Percentiles rank a stretch among this genome's conserved stretches.
Conservation (phyloP, 768 basidiomycete genomes). For the Peribolospora kevripleyi region DNA sequence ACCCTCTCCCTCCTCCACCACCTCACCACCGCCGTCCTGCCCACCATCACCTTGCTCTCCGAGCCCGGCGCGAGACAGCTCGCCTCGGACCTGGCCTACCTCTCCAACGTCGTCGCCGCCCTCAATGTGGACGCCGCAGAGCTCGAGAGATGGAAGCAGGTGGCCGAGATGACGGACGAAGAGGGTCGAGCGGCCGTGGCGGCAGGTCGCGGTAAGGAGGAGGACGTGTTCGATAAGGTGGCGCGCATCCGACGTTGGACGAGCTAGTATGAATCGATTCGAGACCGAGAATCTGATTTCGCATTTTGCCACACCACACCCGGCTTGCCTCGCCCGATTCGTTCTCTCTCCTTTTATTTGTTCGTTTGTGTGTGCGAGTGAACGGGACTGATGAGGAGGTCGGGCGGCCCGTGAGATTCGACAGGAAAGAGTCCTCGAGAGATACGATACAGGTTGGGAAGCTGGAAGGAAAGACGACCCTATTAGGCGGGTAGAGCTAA, state of each 20-base stretch:
- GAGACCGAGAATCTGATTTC: too few relatives aligned
- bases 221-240: constrained; percentile 4
- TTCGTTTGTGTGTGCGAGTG: too few relatives aligned
- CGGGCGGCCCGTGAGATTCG: too few relatives aligned
- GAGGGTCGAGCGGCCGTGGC: background rate
- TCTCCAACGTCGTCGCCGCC: constrained; percentile 70
- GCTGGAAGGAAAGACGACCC: too few relatives aligned
- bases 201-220: background rate
- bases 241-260: constrained; percentile 2
- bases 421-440: too few relatives aligned
- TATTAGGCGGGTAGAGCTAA: too few relatives aligned
- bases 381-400: too few relatives aligned
- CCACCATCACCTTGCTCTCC: constrained; percentile 38
- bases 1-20: constrained; percentile 53
- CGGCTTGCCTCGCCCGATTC: too few relatives aligned
- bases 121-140: constrained; percentile 60
- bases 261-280: background rate
- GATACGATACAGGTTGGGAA: too few relatives aligned
- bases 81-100: constrained; percentile 60
- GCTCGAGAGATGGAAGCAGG: constrained; percentile 55
- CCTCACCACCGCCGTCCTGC: constrained; percentile 44
- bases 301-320: too few relatives aligned
- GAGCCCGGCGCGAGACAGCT: constrained; percentile 55
- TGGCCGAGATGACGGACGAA: constrained; percentile 22
- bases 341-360: too few relatives aligned